Evolutionary conservation across 2,329 filamentous ascomycete genomes (phyloP), one percentile per base, ranked within the genome.

Genomic region (Aquanectria penicillioides): DNA sequence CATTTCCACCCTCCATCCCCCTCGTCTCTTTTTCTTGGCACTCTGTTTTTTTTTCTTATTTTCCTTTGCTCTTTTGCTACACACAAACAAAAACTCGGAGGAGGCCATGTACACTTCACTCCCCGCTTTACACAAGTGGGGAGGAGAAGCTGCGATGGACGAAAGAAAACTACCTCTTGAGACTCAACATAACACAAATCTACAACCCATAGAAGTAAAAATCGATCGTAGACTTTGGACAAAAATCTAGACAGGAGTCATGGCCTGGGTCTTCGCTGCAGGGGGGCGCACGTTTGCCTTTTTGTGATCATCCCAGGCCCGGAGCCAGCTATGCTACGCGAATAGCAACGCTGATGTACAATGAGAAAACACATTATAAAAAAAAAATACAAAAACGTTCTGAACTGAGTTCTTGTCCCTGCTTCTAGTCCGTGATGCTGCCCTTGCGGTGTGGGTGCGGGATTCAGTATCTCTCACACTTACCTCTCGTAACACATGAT

Each of bases 21-120:
- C 54, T 11, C 22, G 31, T 50, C 25, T 58, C 55, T 47, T 46
- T 48, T 52, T 57, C 46, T 49, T 56, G 57, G 54, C 38, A 31
- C 31, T 23, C 40, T 29, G 25, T 48, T 59, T 55, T 50, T 44
- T 34, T 18, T 22, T 37, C 20, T 36, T 36, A 55, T 41, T 51
- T 38, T 57, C 23, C 17, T 48, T n/a, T n/a, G n/a, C n/a, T n/a
- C n/a, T n/a, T 22, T 53, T 69, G 65, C 67, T 69, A 62, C 59
- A 69, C 64, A 68, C 55, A 57, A 49, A 56, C 59, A n/a, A 55
- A 29, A 40, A 50, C 26, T 61, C 59, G 54, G 64, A 66, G 49
- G 36, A 57, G 37, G 38, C 51, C 52, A 51, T 50, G 26, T 37
- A 33, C 38, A 33, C 15, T 37, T 46, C 22, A 8, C 38, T 18